Evolutionary conservation across 1,284 basidiomycete species (phyloP), one percentile per base, ranked within the genome.

Genomic region (Kalmanozyma brasiliensis): DNA sequence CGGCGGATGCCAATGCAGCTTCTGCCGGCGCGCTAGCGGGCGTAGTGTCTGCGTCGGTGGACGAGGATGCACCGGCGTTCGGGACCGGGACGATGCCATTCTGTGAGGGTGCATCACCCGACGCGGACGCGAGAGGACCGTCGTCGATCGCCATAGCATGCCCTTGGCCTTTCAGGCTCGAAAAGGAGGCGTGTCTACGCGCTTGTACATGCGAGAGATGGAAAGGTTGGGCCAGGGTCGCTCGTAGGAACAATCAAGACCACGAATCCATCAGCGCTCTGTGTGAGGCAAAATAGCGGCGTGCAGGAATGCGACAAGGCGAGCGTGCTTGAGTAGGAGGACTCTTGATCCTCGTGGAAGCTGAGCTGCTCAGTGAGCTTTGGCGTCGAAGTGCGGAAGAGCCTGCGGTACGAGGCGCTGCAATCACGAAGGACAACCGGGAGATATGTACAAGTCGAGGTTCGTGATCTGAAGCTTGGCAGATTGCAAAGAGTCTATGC

Each of bases 81-180:
- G 52, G 13, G 8, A 17, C 29, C n/a, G 36, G n/a, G 24, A 36
- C 19, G n/a, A 49, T 33, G 32, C 17, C 51, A 44, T 59, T n/a
- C n/a, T 59, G 51, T 19, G 43, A n/a, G 13, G 41, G 22, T 34
- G 56, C 5, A 8, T 46, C 33, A 23, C 42, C 62, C 33, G 40
- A 46, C 42, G 32, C 52, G 43, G 46, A 46, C 35, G 42, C 7
- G 42, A 42, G 34, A 22, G 29, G 26, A 13, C n/a, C 44, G 47
- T 49, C 43, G 35, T 65, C 51, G 47, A 33, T 40, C 56, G 55
- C 62, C 62, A 65, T 65, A 43, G 52, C 56, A 65, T 34, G 62
- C 62, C 48, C 46, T 55, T 41, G 43, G 47, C 42, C 47, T 37
- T 32, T 34, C 24, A 43, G 51, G 46, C 45, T 38, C 46, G 40